Percentiles rank a stretch among this genome's conserved stretches.
Evolutionary conservation across 2,329 filamentous ascomycete species (phyloP).

Genomic region (Cladosporium sp.): DNA sequence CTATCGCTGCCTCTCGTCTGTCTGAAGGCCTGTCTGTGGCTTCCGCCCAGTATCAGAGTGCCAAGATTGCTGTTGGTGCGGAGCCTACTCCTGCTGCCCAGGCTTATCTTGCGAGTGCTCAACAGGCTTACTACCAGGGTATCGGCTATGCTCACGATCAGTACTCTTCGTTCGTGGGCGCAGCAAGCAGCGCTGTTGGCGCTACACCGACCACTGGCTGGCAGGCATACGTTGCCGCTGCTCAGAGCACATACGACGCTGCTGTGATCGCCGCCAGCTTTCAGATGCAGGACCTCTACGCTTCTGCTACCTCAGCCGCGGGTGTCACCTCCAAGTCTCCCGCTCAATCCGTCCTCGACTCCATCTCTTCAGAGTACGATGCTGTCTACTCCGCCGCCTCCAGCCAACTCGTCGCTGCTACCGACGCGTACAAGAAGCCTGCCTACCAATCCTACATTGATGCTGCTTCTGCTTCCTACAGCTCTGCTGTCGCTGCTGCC

Average conservation of each 20-base stretch:
- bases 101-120: conserved; percentile 58
- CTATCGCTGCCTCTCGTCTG: conserved; percentile 69
- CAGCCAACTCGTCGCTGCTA: conserved; percentile 48
- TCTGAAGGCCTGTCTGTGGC: conserved; percentile 70
- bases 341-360: conserved; percentile 32
- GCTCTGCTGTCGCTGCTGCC: conserved; percentile 30
- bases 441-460: conserved; percentile 69
- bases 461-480: conserved; percentile 51
- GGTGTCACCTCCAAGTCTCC: conserved; percentile 29
- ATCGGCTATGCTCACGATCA: conserved; percentile 75
- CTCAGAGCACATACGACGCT: conserved; percentile 43
- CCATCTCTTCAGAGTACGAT: conserved; percentile 33
- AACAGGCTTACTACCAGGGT: conserved; percentile 74
- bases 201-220: conserved; percentile 67
- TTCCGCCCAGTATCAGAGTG: conserved; percentile 68
- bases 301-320: conserved; percentile 26
- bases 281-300: conserved; percentile 30
- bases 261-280: conserved; percentile 36
- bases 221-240: conserved; percentile 69
- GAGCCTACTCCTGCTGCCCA: conserved; percentile 60
- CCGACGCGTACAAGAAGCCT: conserved; percentile 37
- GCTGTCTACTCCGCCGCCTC: conserved; percentile 33
- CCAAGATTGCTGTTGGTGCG: conserved; percentile 65
- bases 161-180: conserved; percentile 72
- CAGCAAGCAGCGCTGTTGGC: conserved; percentile 69